A percentile compares a stretch with the other conserved stretches of the same genome.
Evolutionary conservation across 768 basidiomycete genomes (phyloP).

Genomic region (Kwoniella sp.): DNA sequence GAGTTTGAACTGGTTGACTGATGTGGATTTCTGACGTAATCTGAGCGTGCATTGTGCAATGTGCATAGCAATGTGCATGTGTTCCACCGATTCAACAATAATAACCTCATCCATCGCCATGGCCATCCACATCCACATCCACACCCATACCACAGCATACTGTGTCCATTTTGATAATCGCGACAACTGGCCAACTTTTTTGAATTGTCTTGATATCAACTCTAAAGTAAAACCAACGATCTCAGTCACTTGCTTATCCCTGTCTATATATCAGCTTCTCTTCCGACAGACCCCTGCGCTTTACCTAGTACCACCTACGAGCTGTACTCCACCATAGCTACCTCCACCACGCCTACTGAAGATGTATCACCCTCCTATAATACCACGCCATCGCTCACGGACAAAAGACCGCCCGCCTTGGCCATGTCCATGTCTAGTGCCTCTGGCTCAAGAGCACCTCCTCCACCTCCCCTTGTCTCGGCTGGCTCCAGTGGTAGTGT

Average conservation of each 20-base stretch:
- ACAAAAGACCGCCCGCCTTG: constrained; percentile 21
- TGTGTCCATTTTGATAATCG: too few species aligned
- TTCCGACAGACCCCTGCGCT: too few species aligned
- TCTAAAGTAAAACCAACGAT: too few species aligned
- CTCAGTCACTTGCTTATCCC: neutral
- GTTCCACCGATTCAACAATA: neutral
- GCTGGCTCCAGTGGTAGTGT: neutral
- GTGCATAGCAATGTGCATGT: neutral
- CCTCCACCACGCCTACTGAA: constrained; percentile 14
- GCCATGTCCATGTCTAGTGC: constrained; percentile 1
- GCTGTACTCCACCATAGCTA: constrained; percentile 7
- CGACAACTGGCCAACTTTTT: too few species aligned
- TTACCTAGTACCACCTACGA: too few species aligned
- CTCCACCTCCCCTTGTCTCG: constrained; percentile 7
- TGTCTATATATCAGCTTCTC: neutral
- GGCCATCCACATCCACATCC: too few species aligned
- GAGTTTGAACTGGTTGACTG: too few species aligned
- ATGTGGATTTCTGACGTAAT: neutral
- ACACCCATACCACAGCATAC: too few species aligned
- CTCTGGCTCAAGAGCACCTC: constrained; percentile 3
- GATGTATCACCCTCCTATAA: constrained; percentile 6
- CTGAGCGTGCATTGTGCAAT: neutral
- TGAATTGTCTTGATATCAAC: too few species aligned
- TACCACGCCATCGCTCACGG: neutral
- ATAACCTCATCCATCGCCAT: neutral